These are phyloP conservation scores for Panicum virgatum DNA, from an alignment of 202 grass and related monocot genomes.

Conservation along the genomic window DNA sequence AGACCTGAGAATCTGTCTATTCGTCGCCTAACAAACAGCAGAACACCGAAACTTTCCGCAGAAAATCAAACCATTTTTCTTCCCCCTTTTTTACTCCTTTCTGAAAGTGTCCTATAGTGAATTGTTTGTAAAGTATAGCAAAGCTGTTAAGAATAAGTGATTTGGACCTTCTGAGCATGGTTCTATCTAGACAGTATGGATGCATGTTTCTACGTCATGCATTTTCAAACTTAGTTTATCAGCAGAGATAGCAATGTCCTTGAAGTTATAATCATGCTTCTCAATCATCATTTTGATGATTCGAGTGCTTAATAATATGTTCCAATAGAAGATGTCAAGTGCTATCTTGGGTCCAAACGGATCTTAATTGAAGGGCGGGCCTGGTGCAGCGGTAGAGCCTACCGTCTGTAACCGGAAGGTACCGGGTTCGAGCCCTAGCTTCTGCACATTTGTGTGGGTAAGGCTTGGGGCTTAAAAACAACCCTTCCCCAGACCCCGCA, in stretches of 20 bases:
- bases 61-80: background rate
- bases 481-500: too few relatives aligned
- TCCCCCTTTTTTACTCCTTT: background rate
- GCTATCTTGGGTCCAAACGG: too few relatives aligned
- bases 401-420: too few relatives aligned
- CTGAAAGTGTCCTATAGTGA: background rate
- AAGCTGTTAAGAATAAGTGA: constrained; percentile 6
- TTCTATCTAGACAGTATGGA: constrained; percentile 1
- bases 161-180: constrained; percentile 5
- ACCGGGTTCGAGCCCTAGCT: too few relatives aligned
- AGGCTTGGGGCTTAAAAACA: too few relatives aligned
- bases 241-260: background rate
- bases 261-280: constrained; percentile 20
- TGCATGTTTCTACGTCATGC: background rate
- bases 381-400: too few relatives aligned
- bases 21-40: background rate
- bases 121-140: background rate
- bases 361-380: too few relatives aligned
- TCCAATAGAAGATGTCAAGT: background rate
- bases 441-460: too few relatives aligned
- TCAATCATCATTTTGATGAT: background rate
- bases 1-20: background rate
- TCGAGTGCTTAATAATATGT: constrained; percentile 21
- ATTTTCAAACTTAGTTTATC: background rate
- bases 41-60: background rate